Evolutionary conservation across 23 red algal species (phyloP).

Genomic region (Gracilaria domingensis): DNA sequence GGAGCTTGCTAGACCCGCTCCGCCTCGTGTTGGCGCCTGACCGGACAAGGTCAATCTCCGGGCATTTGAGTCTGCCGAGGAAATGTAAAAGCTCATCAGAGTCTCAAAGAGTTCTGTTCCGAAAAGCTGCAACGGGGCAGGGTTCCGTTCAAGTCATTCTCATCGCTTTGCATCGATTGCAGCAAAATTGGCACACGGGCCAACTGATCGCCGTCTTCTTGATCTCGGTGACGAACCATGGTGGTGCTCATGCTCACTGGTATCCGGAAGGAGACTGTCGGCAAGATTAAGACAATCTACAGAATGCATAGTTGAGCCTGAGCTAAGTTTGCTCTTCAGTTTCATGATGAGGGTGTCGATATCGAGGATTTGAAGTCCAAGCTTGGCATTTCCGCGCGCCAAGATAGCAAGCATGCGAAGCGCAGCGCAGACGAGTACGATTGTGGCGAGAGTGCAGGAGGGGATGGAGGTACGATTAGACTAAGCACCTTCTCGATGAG

Average conservation of each 20-base stretch:
- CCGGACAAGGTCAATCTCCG: conserved; percentile 47
- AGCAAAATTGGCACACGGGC: conserved; percentile 31
- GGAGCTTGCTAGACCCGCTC: conserved; percentile 2
- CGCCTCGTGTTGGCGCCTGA: conserved; percentile 26
- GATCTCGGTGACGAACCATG: conserved; percentile 17
- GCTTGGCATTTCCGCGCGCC: conserved; percentile 58
- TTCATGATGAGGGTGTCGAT: conserved; percentile 48
- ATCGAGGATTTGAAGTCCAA: conserved; percentile 58
- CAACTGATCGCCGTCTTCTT: conserved; percentile 38
- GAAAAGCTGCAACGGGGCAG: conserved; percentile 36
- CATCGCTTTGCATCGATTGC: conserved; percentile 60
- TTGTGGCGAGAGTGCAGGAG: conserved; percentile 47
- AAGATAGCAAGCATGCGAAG: conserved; percentile 62
- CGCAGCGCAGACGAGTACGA: conserved; percentile 71
- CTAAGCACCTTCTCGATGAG: conserved; percentile 65
- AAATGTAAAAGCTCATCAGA: conserved; percentile 68
- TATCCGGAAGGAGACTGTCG: conserved; percentile 74
- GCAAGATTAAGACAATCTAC: conserved; percentile 71
- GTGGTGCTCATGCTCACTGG: conserved; percentile 19
- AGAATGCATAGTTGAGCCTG: conserved; percentile 37
- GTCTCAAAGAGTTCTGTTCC: conserved; percentile 58
- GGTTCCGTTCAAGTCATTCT: conserved; percentile 44
- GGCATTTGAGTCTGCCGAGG: conserved; percentile 56
- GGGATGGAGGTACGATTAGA: conserved; percentile 57
- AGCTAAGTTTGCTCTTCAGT: conserved; percentile 41